Percentiles rank a stretch among this genome's conserved stretches.
These are phyloP conservation scores for Cercophora scortea DNA, from an alignment of 495 filamentous ascomycete genomes.

Conservation along the genomic window DNA sequence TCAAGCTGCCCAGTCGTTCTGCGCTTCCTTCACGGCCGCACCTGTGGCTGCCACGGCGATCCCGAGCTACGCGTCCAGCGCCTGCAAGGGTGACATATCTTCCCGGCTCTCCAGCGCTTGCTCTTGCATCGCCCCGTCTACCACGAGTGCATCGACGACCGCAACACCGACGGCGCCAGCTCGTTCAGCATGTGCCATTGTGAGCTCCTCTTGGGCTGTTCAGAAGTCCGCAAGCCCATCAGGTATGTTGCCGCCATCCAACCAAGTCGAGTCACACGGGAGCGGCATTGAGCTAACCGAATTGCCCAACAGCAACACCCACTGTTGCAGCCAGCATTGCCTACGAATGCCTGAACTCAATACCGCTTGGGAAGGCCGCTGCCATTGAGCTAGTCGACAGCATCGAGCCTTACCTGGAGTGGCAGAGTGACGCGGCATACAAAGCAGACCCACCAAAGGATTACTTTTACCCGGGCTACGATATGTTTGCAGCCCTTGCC, in stretches of 20 bases:
- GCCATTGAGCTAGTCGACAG: slow-evolving; percentile 23
- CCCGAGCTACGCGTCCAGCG: background rate
- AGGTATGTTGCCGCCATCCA: background rate
- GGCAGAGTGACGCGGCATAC: slow-evolving; percentile 35
- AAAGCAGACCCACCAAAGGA: slow-evolving; percentile 33
- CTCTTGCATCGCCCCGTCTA: background rate
- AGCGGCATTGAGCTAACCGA: background rate
- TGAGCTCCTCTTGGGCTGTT: slow-evolving; percentile 32
- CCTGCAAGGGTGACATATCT: background rate
- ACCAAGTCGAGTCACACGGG: background rate
- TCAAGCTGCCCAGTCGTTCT: background rate
- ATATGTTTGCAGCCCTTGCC: slow-evolving; percentile 30
- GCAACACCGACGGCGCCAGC: slow-evolving; percentile 4
- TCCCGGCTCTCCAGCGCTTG: background rate
- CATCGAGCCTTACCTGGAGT: slow-evolving; percentile 22
- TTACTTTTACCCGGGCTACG: slow-evolving; percentile 22
- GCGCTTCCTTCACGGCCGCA: background rate
- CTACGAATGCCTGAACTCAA: slow-evolving; percentile 20
- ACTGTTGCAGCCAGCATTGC: slow-evolving; percentile 18
- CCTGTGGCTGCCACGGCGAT: background rate
- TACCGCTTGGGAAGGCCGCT: slow-evolving; percentile 19
- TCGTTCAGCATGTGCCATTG: slow-evolving; percentile 31
- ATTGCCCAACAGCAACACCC: slow-evolving; percentile 3
- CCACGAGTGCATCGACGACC: background rate
- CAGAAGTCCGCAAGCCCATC: slow-evolving; percentile 15